Percentiles rank a stretch among this genome's conserved stretches.
These are phyloP conservation scores for Backusella parvicylindrica DNA, from an alignment of 192 early-diverging fungal species.

Conservation along the genomic window DNA sequence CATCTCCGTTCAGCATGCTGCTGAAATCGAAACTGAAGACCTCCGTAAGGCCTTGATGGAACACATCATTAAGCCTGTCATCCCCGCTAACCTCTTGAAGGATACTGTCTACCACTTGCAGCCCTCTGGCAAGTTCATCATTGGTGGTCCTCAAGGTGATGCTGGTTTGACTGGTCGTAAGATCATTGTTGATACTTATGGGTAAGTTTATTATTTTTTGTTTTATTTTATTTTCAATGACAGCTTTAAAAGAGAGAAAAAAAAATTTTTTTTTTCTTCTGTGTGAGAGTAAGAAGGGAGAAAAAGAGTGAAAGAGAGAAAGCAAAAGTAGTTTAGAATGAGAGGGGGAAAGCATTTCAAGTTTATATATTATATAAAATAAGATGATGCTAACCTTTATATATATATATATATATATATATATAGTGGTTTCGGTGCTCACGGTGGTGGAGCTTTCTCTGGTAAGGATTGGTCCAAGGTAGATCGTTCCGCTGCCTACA, in stretches of 20 bases:
- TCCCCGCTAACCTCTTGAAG: conserved; percentile 87
- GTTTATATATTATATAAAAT: too few species aligned
- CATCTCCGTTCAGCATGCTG: conserved; percentile 95
- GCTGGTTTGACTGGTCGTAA: conserved; percentile 92
- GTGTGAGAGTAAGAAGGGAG: too few species aligned
- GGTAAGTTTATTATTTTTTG: not conserved
- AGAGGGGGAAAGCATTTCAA: too few species aligned
- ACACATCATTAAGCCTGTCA: conserved; percentile 89
- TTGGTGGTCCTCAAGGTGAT: conserved; percentile 99
- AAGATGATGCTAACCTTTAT: not conserved
- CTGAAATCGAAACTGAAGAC: conserved; percentile 81
- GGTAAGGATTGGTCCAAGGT: conserved; percentile 99
- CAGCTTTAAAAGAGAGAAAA: not conserved
- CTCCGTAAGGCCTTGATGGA: conserved; percentile 87
- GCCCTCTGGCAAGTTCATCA: conserved; percentile 98
- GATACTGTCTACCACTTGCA: conserved; percentile 96
- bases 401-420: not conserved
- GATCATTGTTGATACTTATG: conserved; percentile 40
- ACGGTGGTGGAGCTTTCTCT: conserved; percentile 96
- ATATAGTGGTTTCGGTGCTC: conserved; percentile 35
- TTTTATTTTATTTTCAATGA: not conserved
- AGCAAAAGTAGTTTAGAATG: not conserved
- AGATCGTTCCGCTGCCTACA: conserved; percentile 95
- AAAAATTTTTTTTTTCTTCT: too few species aligned
- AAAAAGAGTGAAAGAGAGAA: not conserved